Percentiles rank a stretch among this genome's conserved stretches.
phyloP scores from a whole-genome alignment of 2,329 filamentous ascomycete species.

The Epichloe glyceriae region DNA sequence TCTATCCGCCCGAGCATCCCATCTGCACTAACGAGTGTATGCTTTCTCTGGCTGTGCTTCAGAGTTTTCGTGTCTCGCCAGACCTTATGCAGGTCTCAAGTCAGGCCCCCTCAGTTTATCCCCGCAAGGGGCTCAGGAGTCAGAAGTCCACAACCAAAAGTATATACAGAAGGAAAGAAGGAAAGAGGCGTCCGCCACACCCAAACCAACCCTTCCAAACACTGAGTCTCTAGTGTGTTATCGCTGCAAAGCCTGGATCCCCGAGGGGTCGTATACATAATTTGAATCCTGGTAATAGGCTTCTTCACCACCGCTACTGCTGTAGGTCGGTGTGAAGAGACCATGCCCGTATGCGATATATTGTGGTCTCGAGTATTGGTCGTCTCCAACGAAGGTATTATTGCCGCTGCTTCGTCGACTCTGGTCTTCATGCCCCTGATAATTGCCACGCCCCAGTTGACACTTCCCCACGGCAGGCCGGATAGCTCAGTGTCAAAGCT shows the following conservation, averaged over 20 bases:
- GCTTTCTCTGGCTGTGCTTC: neutral
- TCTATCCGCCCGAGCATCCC: neutral
- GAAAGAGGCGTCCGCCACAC: neutral
- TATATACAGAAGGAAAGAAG: neutral
- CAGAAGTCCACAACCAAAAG: neutral
- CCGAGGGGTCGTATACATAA: slow-evolving; percentile 15
- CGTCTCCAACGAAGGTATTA: slow-evolving; percentile 23
- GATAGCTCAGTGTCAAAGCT: slow-evolving; percentile 37
- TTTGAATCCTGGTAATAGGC: slow-evolving; percentile 17
- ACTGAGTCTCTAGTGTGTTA: neutral
- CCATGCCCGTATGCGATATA: slow-evolving; percentile 14
- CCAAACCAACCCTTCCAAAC: neutral
- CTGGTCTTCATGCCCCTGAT: slow-evolving; percentile 36
- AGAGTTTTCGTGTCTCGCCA: neutral
- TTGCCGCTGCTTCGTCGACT: slow-evolving; percentile 29
- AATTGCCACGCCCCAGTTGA: slow-evolving; percentile 46
- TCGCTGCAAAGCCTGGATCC: neutral
- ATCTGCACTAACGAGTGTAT: no score
- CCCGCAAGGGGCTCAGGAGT: neutral
- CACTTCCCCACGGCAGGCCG: slow-evolving; percentile 59
- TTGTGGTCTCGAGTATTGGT: slow-evolving; percentile 15
- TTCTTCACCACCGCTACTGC: slow-evolving; percentile 21
- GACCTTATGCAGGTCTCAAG: neutral
- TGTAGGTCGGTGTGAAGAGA: slow-evolving; percentile 17
- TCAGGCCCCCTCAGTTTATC: neutral